A percentile compares a stretch with the other conserved stretches of the same genome.
These are phyloP conservation scores for Coniochaeta pulveracea DNA, from an alignment of 2,329 filamentous ascomycete genomes.

Conservation along the genomic window DNA sequence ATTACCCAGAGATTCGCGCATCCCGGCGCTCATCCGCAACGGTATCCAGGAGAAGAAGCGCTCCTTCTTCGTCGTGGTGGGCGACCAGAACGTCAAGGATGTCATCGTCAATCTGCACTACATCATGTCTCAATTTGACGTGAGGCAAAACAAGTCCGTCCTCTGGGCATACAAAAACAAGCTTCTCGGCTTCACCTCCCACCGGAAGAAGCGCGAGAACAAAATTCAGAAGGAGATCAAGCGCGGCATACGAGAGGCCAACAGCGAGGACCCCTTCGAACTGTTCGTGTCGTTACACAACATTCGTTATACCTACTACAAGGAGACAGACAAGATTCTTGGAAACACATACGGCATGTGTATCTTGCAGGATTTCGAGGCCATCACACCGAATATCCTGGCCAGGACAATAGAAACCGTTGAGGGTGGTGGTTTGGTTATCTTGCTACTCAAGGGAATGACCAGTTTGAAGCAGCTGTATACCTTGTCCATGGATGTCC, in stretches of 20 bases:
- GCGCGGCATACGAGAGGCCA: conserved; percentile 82
- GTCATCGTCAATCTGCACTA: conserved; percentile 90
- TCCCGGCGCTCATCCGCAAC: conserved; percentile 85
- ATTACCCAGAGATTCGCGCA: conserved; percentile 64
- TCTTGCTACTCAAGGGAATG: conserved; percentile 91
- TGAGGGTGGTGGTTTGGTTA: conserved; percentile 84
- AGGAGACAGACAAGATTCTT: conserved; percentile 97
- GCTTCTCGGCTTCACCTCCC: conserved; percentile 84
- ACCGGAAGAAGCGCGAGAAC: conserved; percentile 93
- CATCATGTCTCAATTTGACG: conserved; percentile 79
- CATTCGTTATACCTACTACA: conserved; percentile 98
- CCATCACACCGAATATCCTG: conserved; percentile 90
- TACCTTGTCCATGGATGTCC: conserved; percentile 94
- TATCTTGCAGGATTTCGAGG: conserved; percentile 96
- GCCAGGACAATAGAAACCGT: conserved; percentile 95
- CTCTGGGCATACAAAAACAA: conserved; percentile 99
- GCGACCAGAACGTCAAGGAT: conserved; percentile 88
- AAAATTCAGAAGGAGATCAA: conserved; percentile 99
- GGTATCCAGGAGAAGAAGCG: conserved; percentile 91
- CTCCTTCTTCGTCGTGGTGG: conserved; percentile 95
- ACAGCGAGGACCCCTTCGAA: conserved; percentile 91
- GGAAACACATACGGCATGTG: conserved; percentile 94
- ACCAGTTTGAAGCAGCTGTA: conserved; percentile 94
- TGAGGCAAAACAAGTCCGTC: conserved; percentile 93
- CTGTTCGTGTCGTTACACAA: conserved; percentile 93